phyloP scores from a whole-genome alignment of 805 yeast species.

The Blastobotrys mokoenaii region DNA sequence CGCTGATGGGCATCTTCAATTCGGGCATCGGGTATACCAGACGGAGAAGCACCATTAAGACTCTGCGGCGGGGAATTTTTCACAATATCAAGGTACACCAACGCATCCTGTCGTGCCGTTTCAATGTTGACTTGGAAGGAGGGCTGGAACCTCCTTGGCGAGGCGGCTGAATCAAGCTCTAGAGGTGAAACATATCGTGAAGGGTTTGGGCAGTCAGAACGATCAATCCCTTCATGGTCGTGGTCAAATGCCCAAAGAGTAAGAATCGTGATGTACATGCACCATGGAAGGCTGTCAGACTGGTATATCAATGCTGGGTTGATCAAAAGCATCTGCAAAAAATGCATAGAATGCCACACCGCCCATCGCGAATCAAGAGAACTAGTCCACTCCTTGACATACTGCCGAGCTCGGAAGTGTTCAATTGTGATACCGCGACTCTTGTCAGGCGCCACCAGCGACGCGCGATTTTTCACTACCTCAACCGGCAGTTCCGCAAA shows the following conservation, averaged over 20 bases:
- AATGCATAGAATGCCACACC: constrained; percentile 24
- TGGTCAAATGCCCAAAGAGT: constrained; percentile 25
- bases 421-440: constrained; percentile 12
- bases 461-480: neutral
- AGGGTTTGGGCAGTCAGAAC: neutral
- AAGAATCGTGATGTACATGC: constrained; percentile 21
- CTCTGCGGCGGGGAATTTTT: constrained; percentile 5
- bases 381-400: constrained; percentile 21
- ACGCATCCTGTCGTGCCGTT: constrained; percentile 3
- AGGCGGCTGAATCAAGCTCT: neutral
- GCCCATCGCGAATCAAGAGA: constrained; percentile 24
- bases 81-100: constrained; percentile 3
- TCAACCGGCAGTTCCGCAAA: constrained; percentile 14
- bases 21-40: neutral
- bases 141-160: neutral
- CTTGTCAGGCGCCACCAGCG: constrained; percentile 1
- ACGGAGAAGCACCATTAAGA: neutral
- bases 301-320: constrained; percentile 18
- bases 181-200: neutral
- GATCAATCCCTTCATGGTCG: neutral
- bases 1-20: neutral
- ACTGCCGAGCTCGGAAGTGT: constrained; percentile 15
- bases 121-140: constrained; percentile 2
- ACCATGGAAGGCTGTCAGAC: constrained; percentile 25
- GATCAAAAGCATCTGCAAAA: constrained; percentile 18